Evolutionary conservation across 2,329 filamentous ascomycete genomes (phyloP).

Genomic region (Pseudopyricularia javanii): DNA sequence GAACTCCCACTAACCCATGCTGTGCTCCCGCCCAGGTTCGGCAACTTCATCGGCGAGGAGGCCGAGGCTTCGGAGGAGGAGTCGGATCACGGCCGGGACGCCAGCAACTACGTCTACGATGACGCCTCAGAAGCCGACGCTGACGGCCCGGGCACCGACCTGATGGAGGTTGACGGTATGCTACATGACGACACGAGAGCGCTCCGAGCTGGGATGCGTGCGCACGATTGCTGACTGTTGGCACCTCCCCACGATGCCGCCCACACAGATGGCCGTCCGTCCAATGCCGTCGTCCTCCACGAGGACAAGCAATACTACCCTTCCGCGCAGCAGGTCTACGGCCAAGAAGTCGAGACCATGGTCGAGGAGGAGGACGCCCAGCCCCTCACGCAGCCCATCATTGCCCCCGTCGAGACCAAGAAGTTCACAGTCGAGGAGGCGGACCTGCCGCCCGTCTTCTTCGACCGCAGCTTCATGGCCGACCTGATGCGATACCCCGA

Average conservation of each 20-base stretch:
- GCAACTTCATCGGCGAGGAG: constrained; percentile 95
- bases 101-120: constrained; percentile 70
- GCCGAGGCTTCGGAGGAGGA: constrained; percentile 74
- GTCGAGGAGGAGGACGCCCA: constrained; percentile 97
- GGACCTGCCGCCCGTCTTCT: constrained; percentile 79
- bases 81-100: constrained; percentile 61
- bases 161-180: constrained; percentile 86
- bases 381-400: constrained; percentile 81
- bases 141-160: constrained; percentile 59
- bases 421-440: constrained; percentile 92
- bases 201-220: not conserved
- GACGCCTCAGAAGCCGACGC: constrained; percentile 57
- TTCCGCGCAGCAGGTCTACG: constrained; percentile 93
- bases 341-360: constrained; percentile 83
- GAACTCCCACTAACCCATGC: not conserved
- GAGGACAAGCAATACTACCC: constrained; percentile 99
- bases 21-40: constrained; percentile 56
- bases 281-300: constrained; percentile 93
- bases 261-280: constrained; percentile 61
- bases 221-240: not conserved
- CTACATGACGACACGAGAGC: not conserved
- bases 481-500: constrained; percentile 95
- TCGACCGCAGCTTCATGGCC: constrained; percentile 83
- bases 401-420: constrained; percentile 85
- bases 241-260: constrained; percentile 11